Base-by-base conservation (phyloP, 2,329 filamentous ascomycete genomes). In the Massarina eburnea region DNA sequence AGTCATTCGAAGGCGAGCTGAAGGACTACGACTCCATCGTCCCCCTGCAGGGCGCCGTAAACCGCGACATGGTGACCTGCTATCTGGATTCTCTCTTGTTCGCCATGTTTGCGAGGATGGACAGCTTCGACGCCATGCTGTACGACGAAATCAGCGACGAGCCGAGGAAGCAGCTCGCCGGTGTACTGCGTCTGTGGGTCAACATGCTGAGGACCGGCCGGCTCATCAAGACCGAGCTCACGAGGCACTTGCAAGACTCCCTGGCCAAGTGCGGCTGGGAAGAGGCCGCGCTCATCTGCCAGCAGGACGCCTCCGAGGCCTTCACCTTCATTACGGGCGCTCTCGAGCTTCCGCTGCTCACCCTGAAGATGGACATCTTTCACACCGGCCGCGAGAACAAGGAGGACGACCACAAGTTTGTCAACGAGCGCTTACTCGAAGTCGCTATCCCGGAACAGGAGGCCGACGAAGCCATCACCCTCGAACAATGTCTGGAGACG, bases 241-340 rank as follows among this genome's bases (percentile, higher is more conserved):
- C 89, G 7, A 81, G 87, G 68, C 78, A 90, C 54, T 79, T 99
- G 12, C 91, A 96, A 70, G 83, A 92, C 32, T 79, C 90, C 8
- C 71, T 97, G 30, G 85, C 86, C 15, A 86, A 85, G 42, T 96
- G 91, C 66, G 94, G 92, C 3, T 97, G 94, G 94, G 74, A 80
- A 56, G 91, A 95, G 46, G 91, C 91, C 37, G 80, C 81, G 18
- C 72, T 81, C 46, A 66, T 89, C n/a, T 81, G 85, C 57, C 94
- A 97, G 64, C 94, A 99, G 71, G 94, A 99, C 69, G 89, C 90
- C 0, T 96, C 94, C 0, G 94, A 99, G 71, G 91, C 91, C 1
- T 97, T 97, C 66, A 89, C 86, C 0, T 96, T 96, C 67, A 91
- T 99, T 53, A 96, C 92, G 0, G 91, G 91, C 55, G 90, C 86